A percentile compares a stretch with the other conserved stretches of the same genome.
phyloP scores from a whole-genome alignment of 176 grass and related monocot species.

The Oryza punctata region DNA sequence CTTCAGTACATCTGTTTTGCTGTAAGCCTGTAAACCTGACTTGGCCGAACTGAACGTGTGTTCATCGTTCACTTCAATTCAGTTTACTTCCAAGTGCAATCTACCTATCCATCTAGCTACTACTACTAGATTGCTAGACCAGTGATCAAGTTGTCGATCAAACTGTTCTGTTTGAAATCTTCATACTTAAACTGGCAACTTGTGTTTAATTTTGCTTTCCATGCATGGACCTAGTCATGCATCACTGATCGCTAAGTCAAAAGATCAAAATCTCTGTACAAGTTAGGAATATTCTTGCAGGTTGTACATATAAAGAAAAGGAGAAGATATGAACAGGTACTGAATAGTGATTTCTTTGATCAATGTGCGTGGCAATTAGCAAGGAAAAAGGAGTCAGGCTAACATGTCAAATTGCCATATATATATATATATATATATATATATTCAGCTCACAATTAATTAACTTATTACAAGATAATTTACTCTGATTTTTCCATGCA shows the following conservation, averaged over 20 bases:
- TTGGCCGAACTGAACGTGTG: background rate
- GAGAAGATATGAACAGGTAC: background rate
- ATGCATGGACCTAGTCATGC: background rate
- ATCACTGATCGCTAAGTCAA: constrained; percentile 22
- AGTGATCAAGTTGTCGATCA: background rate
- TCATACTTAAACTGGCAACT: constrained; percentile 6
- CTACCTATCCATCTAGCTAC: background rate
- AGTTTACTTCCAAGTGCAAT: background rate
- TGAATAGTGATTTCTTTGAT: background rate
- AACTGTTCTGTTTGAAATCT: background rate
- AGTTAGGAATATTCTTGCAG: constrained; percentile 42
- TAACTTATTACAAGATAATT: background rate
- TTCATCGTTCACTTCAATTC: background rate
- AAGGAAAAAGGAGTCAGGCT: constrained; percentile 24
- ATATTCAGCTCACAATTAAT: background rate
- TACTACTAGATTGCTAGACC: background rate
- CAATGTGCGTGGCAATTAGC: background rate
- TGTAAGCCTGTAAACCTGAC: background rate
- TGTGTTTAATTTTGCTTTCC: background rate
- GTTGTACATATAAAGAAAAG: background rate
- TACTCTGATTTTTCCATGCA: background rate
- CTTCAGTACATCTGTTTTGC: background rate
- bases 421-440: background rate
- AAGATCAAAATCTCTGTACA: constrained; percentile 30
- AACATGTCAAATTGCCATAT: constrained; percentile 11